Evolutionary conservation across 306 rosid genomes (phyloP).

Genomic region (Lathyrus oleraceus): DNA sequence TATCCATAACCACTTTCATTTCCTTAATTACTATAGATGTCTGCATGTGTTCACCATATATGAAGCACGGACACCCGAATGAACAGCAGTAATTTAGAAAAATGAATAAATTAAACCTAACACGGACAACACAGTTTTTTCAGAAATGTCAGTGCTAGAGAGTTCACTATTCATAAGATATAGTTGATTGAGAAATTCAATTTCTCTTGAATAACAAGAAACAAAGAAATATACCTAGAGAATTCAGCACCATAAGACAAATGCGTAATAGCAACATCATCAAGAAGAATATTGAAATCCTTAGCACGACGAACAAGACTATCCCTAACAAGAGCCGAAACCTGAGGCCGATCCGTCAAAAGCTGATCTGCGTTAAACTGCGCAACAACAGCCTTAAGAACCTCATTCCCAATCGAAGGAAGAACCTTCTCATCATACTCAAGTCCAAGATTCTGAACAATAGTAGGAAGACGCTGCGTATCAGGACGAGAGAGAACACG

Average conservation of each 20-base stretch:
- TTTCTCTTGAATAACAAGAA: background rate
- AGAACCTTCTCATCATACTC: constrained; percentile 97
- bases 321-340: constrained; percentile 84
- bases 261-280: constrained; percentile 90
- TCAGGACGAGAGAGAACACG: constrained; percentile 89
- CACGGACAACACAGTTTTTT: no score
- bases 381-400: constrained; percentile 81
- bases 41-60: background rate
- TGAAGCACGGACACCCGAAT: no score
- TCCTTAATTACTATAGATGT: background rate
- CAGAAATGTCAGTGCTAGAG: background rate
- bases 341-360: constrained; percentile 79
- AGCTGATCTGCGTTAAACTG: constrained; percentile 96
- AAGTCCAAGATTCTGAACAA: constrained; percentile 83
- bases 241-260: constrained; percentile 73
- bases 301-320: constrained; percentile 67
- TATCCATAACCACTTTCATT: background rate
- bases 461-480: constrained; percentile 59
- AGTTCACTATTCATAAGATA: background rate
- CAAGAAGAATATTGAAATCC: constrained; percentile 83
- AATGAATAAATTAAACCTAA: no score
- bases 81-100: no score
- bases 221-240: constrained; percentile 36
- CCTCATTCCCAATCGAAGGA: constrained; percentile 91
- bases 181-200: background rate